Evolutionary conservation across 2,329 filamentous ascomycete genomes (phyloP).

Genomic region (Alternaria novae-zelandiae): DNA sequence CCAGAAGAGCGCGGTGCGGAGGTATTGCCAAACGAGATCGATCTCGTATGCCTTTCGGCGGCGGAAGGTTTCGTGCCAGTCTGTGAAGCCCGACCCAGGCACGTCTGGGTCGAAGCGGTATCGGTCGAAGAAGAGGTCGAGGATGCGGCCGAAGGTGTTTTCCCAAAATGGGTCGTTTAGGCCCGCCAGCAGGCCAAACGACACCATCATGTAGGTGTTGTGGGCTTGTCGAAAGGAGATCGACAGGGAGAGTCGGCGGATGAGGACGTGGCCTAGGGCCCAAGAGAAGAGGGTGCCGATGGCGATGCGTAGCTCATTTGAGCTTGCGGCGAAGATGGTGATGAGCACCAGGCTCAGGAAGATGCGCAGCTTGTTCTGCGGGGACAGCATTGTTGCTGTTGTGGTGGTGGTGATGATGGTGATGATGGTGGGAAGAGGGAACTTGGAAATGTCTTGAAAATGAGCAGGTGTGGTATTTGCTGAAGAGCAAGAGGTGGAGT

Average conservation of each 20-base stretch:
- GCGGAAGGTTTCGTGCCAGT: constrained; percentile 9
- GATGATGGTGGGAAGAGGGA: background rate
- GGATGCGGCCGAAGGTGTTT: constrained; percentile 9
- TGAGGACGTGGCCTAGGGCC: constrained; percentile 12
- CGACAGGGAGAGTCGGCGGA: background rate
- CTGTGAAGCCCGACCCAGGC: constrained; percentile 15
- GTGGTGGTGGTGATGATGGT: background rate
- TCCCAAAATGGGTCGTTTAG: constrained; percentile 16
- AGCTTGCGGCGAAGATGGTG: constrained; percentile 4
- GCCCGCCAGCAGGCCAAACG: constrained; percentile 14
- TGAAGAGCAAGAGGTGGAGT: background rate
- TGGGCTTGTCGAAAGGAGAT: background rate
- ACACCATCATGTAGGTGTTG: constrained; percentile 7
- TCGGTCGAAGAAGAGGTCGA: constrained; percentile 10
- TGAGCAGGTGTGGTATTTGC: background rate
- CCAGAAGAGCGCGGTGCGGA: background rate
- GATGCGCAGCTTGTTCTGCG: background rate
- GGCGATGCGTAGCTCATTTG: constrained; percentile 11
- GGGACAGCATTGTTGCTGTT: constrained; percentile 11
- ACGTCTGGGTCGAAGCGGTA: constrained; percentile 1
- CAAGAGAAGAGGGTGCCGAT: constrained; percentile 7
- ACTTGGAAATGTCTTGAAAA: background rate
- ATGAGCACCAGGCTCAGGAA: constrained; percentile 13
- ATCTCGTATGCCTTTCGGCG: constrained; percentile 6
- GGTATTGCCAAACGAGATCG: background rate